Conservation (phyloP, 2,329 filamentous ascomycete species). For the Cordyceps javanica region DNA sequence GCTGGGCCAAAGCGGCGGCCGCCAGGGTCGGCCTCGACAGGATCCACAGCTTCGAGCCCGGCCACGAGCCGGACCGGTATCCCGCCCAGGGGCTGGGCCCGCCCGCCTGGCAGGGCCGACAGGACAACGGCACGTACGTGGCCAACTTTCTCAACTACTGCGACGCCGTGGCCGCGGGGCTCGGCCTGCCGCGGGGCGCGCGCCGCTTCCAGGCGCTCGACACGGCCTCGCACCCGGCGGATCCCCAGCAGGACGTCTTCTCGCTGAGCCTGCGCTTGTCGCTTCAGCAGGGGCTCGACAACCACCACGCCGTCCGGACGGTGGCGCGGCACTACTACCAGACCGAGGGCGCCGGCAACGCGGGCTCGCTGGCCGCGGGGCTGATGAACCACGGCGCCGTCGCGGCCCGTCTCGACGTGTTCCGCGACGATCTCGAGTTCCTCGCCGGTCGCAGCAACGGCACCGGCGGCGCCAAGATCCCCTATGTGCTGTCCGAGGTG, state of each 20-base stretch:
- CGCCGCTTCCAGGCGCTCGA: slow-evolving; percentile 32
- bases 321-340: slow-evolving; percentile 34
- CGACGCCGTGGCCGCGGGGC: slow-evolving; percentile 22
- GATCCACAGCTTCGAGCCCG: slow-evolving; percentile 31
- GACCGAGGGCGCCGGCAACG: slow-evolving; percentile 23
- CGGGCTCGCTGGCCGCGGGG: slow-evolving; percentile 21
- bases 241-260: slow-evolving; percentile 6
- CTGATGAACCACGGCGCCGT: slow-evolving; percentile 29
- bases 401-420: slow-evolving; percentile 25
- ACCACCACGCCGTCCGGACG: slow-evolving; percentile 25
- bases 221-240: slow-evolving; percentile 19
- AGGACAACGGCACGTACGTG: slow-evolving; percentile 29
- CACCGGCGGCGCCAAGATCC: slow-evolving; percentile 19
- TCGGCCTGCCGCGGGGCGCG: slow-evolving; percentile 20
- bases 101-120: slow-evolving; percentile 27
- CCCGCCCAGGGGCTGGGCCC: slow-evolving; percentile 24
- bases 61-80: slow-evolving; percentile 31
- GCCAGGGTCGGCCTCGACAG: slow-evolving; percentile 23
- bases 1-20: slow-evolving; percentile 27
- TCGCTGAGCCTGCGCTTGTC: slow-evolving; percentile 1
- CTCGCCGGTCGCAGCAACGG: background rate
- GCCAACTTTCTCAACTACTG: slow-evolving; percentile 30
- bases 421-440: slow-evolving; percentile 21
- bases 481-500: slow-evolving; percentile 30
- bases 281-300: slow-evolving; percentile 25